Base-by-base conservation (phyloP, 768 basidiomycete genomes). In the Lentinula sp. region DNA sequence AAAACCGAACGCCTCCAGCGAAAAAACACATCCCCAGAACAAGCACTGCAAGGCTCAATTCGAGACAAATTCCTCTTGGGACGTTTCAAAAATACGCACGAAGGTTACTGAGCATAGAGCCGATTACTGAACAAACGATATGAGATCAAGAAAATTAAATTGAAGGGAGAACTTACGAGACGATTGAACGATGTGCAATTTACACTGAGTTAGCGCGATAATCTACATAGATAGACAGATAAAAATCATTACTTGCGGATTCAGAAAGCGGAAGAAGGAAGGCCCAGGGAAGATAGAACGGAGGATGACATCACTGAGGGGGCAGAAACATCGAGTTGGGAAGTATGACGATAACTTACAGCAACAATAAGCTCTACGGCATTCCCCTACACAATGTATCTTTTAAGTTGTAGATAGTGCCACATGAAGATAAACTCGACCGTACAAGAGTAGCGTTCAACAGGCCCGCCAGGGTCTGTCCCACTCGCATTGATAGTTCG, bases 11-110 rank as follows among this genome's bases (percentile, higher is more conserved):
- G 2, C 85, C 85, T 46, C 85, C 85, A 13, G 80, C 80, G 49
- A 86, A 84, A 70, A 86, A 87, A 64, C 85, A 85, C 85, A 87
- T 85, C 35, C 85, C 85, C 9, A 87, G 76, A 28, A 88, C 79
- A 37, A 88, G 74, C 35, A 86, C 81, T 82, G 36, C 3, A 55
- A 32, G 52, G 18, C 7, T 32, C 8, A 32, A 41, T 16, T 43
- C 18, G 35, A 60, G 36, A 20, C 51, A 41, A 15, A 42, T 8
- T 6, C 6, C 8, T 20, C 63, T 23, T 58, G 60, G 52, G 39
- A 55, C 10, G 35, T 2, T n/a, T 16, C 41, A 46, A 16, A 10
- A 10, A 15, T 16, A 49, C 45, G 65, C 80, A 84, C 83, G 69
- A 49, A 84, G 70, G 69, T 88, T 88, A 61, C 82, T 83, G 6